Evolutionary conservation across 2,329 filamentous ascomycete species (phyloP).

Genomic region (Zymoseptoria passerinii): DNA sequence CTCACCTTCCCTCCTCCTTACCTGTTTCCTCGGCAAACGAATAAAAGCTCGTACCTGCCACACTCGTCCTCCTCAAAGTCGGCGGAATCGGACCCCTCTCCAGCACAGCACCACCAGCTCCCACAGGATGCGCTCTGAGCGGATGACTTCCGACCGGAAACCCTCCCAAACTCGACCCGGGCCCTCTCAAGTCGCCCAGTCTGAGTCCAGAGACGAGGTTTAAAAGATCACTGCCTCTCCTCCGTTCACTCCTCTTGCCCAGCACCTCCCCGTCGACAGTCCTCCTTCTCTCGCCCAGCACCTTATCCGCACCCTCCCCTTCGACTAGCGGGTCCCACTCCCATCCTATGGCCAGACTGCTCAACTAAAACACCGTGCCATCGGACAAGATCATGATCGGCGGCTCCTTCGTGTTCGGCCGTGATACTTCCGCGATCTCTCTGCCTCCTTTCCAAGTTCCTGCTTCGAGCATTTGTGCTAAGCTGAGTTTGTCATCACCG

Average conservation of each 20-base stretch:
- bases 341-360: slow-evolving; percentile 22
- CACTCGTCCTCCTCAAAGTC: background rate
- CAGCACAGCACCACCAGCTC: background rate
- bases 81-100: too few species aligned
- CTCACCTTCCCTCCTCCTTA: background rate
- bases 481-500: slow-evolving; percentile 60
- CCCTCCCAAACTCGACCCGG: background rate
- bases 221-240: background rate
- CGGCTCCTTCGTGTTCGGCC: slow-evolving; percentile 92
- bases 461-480: slow-evolving; percentile 88
- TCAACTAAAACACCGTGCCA: slow-evolving; percentile 77
- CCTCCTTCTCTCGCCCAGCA: background rate
- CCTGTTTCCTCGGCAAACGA: background rate
- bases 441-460: slow-evolving; percentile 98
- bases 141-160: slow-evolving; percentile 12
- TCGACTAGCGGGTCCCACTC: slow-evolving; percentile 13
- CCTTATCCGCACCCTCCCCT: too few species aligned
- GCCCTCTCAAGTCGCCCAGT: background rate
- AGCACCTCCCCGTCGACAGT: background rate
- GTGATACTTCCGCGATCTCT: slow-evolving; percentile 89
- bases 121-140: slow-evolving; percentile 19
- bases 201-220: background rate
- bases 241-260: background rate
- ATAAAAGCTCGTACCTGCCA: slow-evolving; percentile 1
- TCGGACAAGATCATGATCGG: slow-evolving; percentile 95